A percentile compares a stretch with the other conserved stretches of the same genome.
Evolutionary conservation across 495 filamentous ascomycete genomes (phyloP).

Genomic region (Hypoxylon intermedium): DNA sequence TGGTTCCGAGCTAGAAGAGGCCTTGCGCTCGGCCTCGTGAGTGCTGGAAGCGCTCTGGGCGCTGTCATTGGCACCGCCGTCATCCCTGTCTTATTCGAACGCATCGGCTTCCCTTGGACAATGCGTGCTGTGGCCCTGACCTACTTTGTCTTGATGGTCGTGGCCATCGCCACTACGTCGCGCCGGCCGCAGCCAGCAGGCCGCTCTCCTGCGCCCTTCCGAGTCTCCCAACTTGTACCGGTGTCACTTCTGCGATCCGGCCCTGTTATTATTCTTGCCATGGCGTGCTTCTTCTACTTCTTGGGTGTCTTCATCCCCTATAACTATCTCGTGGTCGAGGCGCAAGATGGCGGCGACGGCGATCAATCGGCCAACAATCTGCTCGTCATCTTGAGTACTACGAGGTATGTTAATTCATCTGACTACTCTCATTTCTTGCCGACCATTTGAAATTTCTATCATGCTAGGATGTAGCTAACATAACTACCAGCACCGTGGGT

Average conservation of each 20-base stretch:
- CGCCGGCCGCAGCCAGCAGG: slow-evolving; percentile 5
- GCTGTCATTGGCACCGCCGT: slow-evolving; percentile 66
- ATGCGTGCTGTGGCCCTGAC: slow-evolving; percentile 69
- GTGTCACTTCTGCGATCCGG: not conserved
- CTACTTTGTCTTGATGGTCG: slow-evolving; percentile 62
- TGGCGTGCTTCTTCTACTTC: slow-evolving; percentile 54
- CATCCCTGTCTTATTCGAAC: slow-evolving; percentile 67
- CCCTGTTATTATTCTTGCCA: slow-evolving; percentile 18
- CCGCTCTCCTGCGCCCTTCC: slow-evolving; percentile 8
- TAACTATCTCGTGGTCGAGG: slow-evolving; percentile 66
- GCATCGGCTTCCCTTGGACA: slow-evolving; percentile 68
- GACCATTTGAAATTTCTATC: not conserved
- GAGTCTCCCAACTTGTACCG: slow-evolving; percentile 1
- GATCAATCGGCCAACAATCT: slow-evolving; percentile 60
- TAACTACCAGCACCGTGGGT: slow-evolving; percentile 31
- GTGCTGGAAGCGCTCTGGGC: slow-evolving; percentile 65
- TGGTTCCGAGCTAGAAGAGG: slow-evolving; percentile 69
- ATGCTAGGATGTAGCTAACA: not conserved
- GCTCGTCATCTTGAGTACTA: slow-evolving; percentile 64
- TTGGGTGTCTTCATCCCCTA: slow-evolving; percentile 67
- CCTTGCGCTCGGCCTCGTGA: slow-evolving; percentile 67
- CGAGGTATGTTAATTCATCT: slow-evolving; percentile 7
- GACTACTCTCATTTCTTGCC: too few relatives aligned
- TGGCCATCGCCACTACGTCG: slow-evolving; percentile 46
- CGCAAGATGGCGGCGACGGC: slow-evolving; percentile 59